Evolutionary conservation across 148 eudicot species (phyloP), one percentile per base, ranked within the genome.

Genomic region (Rhododendron kiyosumense): DNA sequence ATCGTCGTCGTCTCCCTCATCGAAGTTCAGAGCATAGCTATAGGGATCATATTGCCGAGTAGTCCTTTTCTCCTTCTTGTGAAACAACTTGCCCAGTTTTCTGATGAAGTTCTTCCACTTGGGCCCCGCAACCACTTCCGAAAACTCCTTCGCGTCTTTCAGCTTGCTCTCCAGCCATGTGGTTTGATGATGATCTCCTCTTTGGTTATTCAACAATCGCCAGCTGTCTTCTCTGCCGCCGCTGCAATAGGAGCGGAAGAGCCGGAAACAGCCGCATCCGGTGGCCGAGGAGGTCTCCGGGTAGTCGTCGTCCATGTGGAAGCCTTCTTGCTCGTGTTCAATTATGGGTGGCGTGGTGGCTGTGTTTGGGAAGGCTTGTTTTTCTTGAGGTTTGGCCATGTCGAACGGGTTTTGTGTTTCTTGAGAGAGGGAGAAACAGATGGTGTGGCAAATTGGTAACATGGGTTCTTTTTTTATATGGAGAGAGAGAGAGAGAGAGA

Each of bases 61-160:
- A 1, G 15, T 28, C 80, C 84, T 88, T 63, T 48, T 88, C 77
- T 90, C 91, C 36, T 84, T 92, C 51, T 83, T 84, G 80, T 83
- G 65, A 8, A 89, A 90, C 51, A 91, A 79, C 43, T 86, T 93
- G 12, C 98, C 91, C 2, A 93, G 80, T 76, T 86, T 94, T 51
- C 98, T 86, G 1, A 94, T 65, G 9, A 96, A 91, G 85, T 93
- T 96, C 92, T 96, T 96, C 98, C 98, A 96, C 63, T 93, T 96
- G n/a, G 98, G 98, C 38, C 98, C 98, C 0, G 96, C 96, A 10
- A 93, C 88, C 4, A 90, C 36, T 87, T 96, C 98, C 5, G 98
- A 90, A 8, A 79, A 84, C 79, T 91, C 95, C 86, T 88, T 92
- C 26, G 88, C 63, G 78, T 86, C 86, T 86, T 88, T 92, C 12